phyloP scores from a whole-genome alignment of 2,329 filamentous ascomycete species.

The Ophiostoma populinum region DNA sequence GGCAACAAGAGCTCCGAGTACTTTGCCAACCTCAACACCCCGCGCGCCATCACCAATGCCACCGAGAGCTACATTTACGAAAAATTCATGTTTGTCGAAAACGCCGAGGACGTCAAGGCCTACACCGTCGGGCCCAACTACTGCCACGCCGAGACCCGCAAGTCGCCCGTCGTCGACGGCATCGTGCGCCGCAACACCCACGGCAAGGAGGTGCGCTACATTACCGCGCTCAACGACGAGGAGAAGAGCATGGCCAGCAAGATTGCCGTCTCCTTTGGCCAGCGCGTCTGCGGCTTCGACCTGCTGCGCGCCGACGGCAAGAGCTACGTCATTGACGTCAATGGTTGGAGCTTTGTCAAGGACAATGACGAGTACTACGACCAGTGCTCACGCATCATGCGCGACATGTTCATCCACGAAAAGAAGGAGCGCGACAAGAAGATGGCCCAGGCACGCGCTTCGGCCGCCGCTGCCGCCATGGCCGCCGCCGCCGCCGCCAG shows the following conservation, averaged over 20 bases:
- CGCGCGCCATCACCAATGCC: slow-evolving; percentile 66
- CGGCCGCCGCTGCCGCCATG: slow-evolving; percentile 10
- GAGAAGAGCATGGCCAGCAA: slow-evolving; percentile 77
- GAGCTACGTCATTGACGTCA: slow-evolving; percentile 97
- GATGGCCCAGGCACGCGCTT: background rate
- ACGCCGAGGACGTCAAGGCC: slow-evolving; percentile 94
- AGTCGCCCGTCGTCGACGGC: slow-evolving; percentile 92
- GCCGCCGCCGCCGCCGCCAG: slow-evolving; percentile 13
- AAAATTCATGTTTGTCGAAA: slow-evolving; percentile 90
- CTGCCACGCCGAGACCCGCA: slow-evolving; percentile 92
- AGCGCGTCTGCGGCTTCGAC: slow-evolving; percentile 92
- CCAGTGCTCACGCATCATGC: slow-evolving; percentile 69
- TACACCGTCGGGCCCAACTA: slow-evolving; percentile 89
- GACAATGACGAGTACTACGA: slow-evolving; percentile 99
- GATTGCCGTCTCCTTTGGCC: slow-evolving; percentile 82
- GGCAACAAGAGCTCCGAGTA: slow-evolving; percentile 98
- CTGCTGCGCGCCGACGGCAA: slow-evolving; percentile 72
- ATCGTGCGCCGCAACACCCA: slow-evolving; percentile 91
- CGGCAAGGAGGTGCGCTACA: slow-evolving; percentile 91
- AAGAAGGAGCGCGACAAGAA: slow-evolving; percentile 34
- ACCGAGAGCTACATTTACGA: slow-evolving; percentile 87
- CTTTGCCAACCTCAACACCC: slow-evolving; percentile 57
- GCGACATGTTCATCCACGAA: slow-evolving; percentile 74
- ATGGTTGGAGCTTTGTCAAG: slow-evolving; percentile 99
- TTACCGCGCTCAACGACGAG: slow-evolving; percentile 64